Conservation (phyloP, 768 basidiomycete species). For the Termitomyces bulborhizus region DNA sequence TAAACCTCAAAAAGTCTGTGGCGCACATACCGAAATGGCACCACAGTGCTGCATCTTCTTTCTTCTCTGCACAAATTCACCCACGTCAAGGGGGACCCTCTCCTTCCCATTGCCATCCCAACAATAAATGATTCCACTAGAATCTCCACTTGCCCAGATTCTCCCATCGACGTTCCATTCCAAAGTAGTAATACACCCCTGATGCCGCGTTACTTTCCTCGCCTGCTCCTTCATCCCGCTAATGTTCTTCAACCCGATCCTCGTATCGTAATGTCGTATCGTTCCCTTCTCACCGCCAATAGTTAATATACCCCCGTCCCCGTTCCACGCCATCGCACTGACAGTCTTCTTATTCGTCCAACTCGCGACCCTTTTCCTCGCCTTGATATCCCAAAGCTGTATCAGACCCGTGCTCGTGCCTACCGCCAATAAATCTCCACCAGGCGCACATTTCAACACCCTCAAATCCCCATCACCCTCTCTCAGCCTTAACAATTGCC, state of each 20-base stretch:
- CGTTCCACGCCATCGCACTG: slow-evolving; percentile 61
- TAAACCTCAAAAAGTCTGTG: not conserved
- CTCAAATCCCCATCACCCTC: slow-evolving; percentile 40
- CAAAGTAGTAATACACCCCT: slow-evolving; percentile 56
- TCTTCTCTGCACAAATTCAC: slow-evolving; percentile 47
- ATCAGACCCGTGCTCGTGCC: slow-evolving; percentile 57
- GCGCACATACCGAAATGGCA: slow-evolving; percentile 39
- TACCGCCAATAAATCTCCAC: slow-evolving; percentile 45
- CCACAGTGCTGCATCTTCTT: slow-evolving; percentile 71
- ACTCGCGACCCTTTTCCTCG: slow-evolving; percentile 45
- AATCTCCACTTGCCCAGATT: slow-evolving; percentile 71
- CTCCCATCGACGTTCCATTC: slow-evolving; percentile 64
- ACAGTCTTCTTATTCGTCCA: slow-evolving; percentile 49
- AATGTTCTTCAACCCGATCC: slow-evolving; percentile 13
- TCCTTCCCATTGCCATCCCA: slow-evolving; percentile 53
- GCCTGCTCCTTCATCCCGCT: slow-evolving; percentile 56
- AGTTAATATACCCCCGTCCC: slow-evolving; percentile 52
- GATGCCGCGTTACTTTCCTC: slow-evolving; percentile 62
- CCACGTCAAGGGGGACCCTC: slow-evolving; percentile 44
- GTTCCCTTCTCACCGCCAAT: slow-evolving; percentile 63
- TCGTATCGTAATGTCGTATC: slow-evolving; percentile 44
- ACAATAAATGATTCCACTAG: slow-evolving; percentile 66
- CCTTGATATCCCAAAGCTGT: slow-evolving; percentile 67
- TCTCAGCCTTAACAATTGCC: slow-evolving; percentile 44
- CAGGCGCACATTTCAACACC: slow-evolving; percentile 21